phyloP scores from a whole-genome alignment of 345 rosid genomes.

The Noccaea caerulescens region DNA sequence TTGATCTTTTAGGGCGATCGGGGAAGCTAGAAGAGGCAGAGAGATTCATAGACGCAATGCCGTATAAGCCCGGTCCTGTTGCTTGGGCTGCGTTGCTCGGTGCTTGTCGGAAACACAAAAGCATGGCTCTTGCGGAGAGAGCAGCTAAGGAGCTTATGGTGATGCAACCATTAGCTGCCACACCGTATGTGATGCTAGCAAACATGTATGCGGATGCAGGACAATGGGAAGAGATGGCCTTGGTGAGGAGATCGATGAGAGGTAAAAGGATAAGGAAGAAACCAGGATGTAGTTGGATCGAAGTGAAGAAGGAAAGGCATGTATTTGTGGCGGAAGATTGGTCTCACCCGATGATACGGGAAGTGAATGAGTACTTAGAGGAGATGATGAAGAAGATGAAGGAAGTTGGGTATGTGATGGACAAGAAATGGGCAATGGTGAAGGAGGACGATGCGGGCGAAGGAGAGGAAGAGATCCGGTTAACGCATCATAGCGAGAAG shows the following conservation, averaged over 20 bases:
- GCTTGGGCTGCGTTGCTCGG: conserved; percentile 87
- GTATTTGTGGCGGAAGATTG: conserved; percentile 87
- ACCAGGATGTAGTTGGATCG: conserved; percentile 95
- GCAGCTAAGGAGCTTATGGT: conserved; percentile 67
- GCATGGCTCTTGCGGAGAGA: conserved; percentile 66
- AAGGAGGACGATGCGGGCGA: conserved; percentile 60
- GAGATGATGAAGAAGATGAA: conserved; percentile 69
- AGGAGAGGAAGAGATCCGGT: conserved; percentile 63
- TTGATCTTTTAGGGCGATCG: conserved; percentile 81
- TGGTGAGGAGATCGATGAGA: conserved; percentile 74
- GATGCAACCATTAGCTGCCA: conserved; percentile 75
- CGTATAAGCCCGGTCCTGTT: conserved; percentile 61
- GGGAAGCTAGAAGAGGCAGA: conserved; percentile 81
- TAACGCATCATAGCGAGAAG: conserved; percentile 88
- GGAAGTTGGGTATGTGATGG: conserved; percentile 75
- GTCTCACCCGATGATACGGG: conserved; percentile 76
- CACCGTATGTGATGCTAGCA: conserved; percentile 83
- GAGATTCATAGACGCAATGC: conserved; percentile 74
- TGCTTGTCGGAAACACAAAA: conserved; percentile 77
- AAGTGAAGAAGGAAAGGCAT: conserved; percentile 62
- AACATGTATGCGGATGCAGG: conserved; percentile 72
- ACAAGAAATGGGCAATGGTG: conserved; percentile 66
- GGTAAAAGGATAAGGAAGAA: conserved; percentile 76
- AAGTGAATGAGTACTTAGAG: conserved; percentile 61
- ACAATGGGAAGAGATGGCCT: conserved; percentile 72